Conservation (phyloP, 129 eudicot species). For the Apium graveolens region DNA sequence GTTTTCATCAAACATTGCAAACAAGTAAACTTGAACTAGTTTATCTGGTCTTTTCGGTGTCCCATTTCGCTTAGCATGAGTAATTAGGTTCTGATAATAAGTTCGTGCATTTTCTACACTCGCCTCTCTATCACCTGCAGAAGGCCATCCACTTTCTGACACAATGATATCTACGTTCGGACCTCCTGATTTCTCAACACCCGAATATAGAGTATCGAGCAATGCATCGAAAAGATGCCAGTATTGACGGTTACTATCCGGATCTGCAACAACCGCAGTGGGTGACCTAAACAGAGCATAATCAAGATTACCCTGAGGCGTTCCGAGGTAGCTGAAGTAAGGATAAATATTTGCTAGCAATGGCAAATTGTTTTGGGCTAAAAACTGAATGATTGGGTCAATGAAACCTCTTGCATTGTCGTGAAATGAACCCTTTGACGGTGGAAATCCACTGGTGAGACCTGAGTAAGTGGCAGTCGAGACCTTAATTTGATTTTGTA, state of each 20-base stretch:
- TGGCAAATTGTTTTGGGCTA: conserved; percentile 3
- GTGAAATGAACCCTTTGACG: background rate
- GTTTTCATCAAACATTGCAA: background rate
- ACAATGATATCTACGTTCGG: background rate
- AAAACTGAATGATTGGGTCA: background rate
- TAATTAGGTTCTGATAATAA: background rate
- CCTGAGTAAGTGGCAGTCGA: background rate
- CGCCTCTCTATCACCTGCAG: background rate
- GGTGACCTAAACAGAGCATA: background rate
- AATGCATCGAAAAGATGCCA: conserved; percentile 1
- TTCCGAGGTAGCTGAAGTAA: background rate
- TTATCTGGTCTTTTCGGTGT: background rate
- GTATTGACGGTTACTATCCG: background rate
- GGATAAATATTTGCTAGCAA: background rate
- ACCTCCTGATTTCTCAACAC: background rate
- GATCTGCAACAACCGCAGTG: background rate
- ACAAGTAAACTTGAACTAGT: background rate
- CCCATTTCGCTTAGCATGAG: background rate
- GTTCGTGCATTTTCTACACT: background rate
- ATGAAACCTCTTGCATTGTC: background rate
- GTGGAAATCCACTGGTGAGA: background rate
- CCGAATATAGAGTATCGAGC: background rate
- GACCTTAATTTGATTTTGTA: background rate
- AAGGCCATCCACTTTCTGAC: conserved; percentile 8
- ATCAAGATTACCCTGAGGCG: background rate